These are phyloP conservation scores for Botryotinia convoluta DNA, from an alignment of 2,329 filamentous ascomycete genomes.

Conservation along the genomic window DNA sequence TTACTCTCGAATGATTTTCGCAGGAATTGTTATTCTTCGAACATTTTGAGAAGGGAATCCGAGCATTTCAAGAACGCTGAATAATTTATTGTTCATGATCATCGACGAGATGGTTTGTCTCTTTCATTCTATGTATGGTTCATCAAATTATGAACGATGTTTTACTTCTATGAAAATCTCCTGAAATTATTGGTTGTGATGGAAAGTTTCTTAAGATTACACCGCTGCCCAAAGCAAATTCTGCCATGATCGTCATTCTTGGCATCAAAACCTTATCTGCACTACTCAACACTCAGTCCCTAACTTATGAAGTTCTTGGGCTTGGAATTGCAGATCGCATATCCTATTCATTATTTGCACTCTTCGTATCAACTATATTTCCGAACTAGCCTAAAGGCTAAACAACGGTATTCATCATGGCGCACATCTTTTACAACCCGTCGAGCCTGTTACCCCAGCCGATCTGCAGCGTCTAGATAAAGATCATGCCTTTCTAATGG, in stretches of 20 bases:
- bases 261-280: conserved; percentile 3
- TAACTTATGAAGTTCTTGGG: background rate
- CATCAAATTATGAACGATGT: background rate
- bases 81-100: background rate
- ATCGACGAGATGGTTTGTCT: background rate
- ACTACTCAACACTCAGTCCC: background rate
- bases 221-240: background rate
- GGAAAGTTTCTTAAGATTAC: background rate
- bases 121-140: background rate
- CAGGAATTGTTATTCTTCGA: background rate
- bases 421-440: background rate
- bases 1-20: background rate
- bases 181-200: background rate
- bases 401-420: background rate
- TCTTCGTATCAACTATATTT: background rate
- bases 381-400: background rate
- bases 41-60: background rate
- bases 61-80: background rate
- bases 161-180: background rate
- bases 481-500: background rate
- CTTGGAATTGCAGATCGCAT: background rate
- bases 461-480: background rate
- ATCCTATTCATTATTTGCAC: background rate
- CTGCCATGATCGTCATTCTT: background rate
- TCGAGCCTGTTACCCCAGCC: background rate